Base-by-base conservation (phyloP, 331 rosid genomes). In the Quercus tomentella region DNA sequence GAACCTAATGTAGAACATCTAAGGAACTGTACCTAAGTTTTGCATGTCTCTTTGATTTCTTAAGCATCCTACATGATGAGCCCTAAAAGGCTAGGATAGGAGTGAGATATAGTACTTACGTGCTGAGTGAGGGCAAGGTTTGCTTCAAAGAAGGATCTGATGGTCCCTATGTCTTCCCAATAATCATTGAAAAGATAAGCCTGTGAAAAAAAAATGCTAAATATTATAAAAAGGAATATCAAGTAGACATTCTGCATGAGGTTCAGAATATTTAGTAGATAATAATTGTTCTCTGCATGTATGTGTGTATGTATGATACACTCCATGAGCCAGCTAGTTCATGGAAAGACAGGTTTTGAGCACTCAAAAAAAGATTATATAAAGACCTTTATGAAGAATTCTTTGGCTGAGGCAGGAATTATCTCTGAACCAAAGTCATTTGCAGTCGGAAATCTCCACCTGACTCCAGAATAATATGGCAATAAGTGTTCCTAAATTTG, bases 361-460 rank as follows among this genome's bases (percentile, higher is more conserved):
- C 28, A 20, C 45, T 67, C 28, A 33, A 25, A 67, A 67, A 67
- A 33, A 15, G 8, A 28, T 4, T 0, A 26, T 14, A 49, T 49
- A 49, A 3, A 18, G 54, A 95, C 99, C 97, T 95, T 91, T 61
- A 91, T 69, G 86, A 86, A 86, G 85, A 91, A 95, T 74, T 95
- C 99, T 77, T 12, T 86, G 57, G 97, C 99, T 62, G 99, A 95
- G 79, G 97, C 94, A n/a, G 97, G 97, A 79, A 95, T 95, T 55
- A 95, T 82, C 89, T 95, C 98, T 55, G 99, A 95, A 84, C 99
- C 99, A 74, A 95, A 95, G 87, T 95, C 99, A 87, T 95, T 91
- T 52, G 97, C 97, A 28, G 99, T 95, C 18, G 97, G 97, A 87
- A 91, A 89, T 60, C 76, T 94, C 92, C 92, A 89, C 84, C 90